Percentiles rank a stretch among this genome's conserved stretches.
Conservation (phyloP, 306 rosid species). For the Sindora glabra region DNA sequence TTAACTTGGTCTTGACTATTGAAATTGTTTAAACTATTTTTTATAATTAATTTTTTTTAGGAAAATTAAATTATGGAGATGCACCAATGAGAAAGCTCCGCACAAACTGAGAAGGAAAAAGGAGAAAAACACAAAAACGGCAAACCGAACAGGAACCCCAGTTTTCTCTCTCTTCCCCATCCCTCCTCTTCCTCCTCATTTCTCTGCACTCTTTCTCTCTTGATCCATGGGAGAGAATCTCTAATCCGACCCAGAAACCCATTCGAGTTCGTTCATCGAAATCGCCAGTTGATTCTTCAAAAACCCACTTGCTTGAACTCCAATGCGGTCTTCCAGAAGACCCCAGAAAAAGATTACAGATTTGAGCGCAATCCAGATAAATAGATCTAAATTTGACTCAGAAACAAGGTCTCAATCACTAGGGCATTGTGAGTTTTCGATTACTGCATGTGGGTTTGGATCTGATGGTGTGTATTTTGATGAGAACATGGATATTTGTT, state of each 20-base stretch:
- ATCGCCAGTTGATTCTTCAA: not conserved
- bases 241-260: conserved; percentile 22
- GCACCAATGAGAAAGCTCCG: conserved; percentile 31
- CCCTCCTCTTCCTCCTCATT: not conserved
- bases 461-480: conserved; percentile 59
- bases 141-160: not conserved
- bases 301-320: conserved; percentile 13
- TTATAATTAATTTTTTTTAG: conserved; percentile 2
- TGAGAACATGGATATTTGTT: conserved; percentile 37
- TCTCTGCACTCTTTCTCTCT: conserved; percentile 13
- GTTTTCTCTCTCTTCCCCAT: conserved; percentile 25
- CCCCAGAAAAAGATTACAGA: conserved; percentile 19
- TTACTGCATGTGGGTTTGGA: conserved; percentile 36
- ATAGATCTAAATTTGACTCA: conserved; percentile 26
- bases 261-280: not conserved
- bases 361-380: conserved; percentile 26
- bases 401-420: conserved; percentile 3
- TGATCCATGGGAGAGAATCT: conserved; percentile 41
- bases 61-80: conserved; percentile 47
- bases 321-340: conserved; percentile 55
- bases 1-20: conserved; percentile 54
- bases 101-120: conserved; percentile 18
- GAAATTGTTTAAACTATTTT: not conserved
- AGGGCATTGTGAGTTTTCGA: conserved; percentile 32
- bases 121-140: conserved; percentile 9